Percentiles rank a stretch among this genome's conserved stretches.
Conservation (phyloP, 306 rosid species). For the Prunus kanzakura region DNA sequence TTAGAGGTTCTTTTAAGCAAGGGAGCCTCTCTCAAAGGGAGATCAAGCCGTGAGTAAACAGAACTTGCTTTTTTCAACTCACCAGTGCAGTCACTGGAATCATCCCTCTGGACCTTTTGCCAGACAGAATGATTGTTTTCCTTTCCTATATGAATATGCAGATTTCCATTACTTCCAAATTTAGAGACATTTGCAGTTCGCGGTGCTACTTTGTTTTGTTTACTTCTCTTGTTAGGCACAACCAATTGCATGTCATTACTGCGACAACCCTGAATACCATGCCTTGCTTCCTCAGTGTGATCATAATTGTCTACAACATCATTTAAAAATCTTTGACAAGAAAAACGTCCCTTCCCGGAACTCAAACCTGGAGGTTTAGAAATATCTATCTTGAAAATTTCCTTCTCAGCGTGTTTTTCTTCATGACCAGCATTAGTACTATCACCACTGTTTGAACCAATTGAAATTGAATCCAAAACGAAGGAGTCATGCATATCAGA, state of each 20-base stretch:
- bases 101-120: slow-evolving; percentile 77
- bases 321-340: slow-evolving; percentile 24
- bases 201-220: slow-evolving; percentile 43
- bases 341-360: slow-evolving; percentile 34
- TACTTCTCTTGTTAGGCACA: slow-evolving; percentile 41
- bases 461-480: slow-evolving; percentile 41
- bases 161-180: slow-evolving; percentile 38
- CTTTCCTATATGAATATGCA: slow-evolving; percentile 52
- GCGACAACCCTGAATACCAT: slow-evolving; percentile 32
- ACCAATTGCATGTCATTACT: slow-evolving; percentile 22
- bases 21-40: slow-evolving; percentile 38
- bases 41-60: slow-evolving; percentile 29
- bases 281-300: slow-evolving; percentile 35
- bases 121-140: slow-evolving; percentile 69
- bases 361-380: slow-evolving; percentile 23
- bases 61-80: slow-evolving; percentile 49
- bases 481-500: slow-evolving; percentile 26
- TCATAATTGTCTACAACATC: slow-evolving; percentile 25
- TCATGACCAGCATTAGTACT: slow-evolving; percentile 23
- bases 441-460: slow-evolving; percentile 43
- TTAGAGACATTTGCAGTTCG: slow-evolving; percentile 45
- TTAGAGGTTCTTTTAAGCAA: slow-evolving; percentile 29
- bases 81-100: slow-evolving; percentile 30
- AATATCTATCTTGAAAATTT: slow-evolving; percentile 25
- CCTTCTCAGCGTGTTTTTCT: slow-evolving; percentile 32